Percentiles rank a stretch among this genome's conserved stretches.
Conservation (phyloP, 83 land plant genomes). For the Picea abies region DNA sequence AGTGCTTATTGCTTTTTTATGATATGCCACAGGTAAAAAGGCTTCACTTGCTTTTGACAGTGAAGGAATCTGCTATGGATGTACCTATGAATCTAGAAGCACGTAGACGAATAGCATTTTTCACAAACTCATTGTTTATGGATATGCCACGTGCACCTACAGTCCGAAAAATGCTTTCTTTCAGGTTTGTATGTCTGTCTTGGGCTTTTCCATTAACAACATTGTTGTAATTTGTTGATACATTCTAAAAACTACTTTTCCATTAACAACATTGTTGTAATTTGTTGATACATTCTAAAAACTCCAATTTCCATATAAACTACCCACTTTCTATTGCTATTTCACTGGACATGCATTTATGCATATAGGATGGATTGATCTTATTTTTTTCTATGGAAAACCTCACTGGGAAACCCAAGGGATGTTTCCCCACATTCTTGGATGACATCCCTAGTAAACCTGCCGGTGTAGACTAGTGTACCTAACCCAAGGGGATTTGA, state of each 20-base stretch:
- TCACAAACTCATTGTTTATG: slow-evolving; percentile 89
- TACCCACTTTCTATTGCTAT: neutral
- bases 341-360: neutral
- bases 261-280: neutral
- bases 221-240: neutral
- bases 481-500: too few relatives aligned
- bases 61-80: slow-evolving; percentile 80
- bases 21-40: slow-evolving; percentile 64
- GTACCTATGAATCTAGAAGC: slow-evolving; percentile 91
- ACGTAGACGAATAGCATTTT: slow-evolving; percentile 83
- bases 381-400: too few relatives aligned
- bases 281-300: neutral
- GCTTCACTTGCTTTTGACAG: slow-evolving; percentile 70
- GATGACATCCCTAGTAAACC: too few relatives aligned
- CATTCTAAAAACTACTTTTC: neutral
- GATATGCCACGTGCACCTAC: slow-evolving; percentile 87
- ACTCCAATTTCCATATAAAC: neutral
- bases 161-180: slow-evolving; percentile 93
- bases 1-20: neutral
- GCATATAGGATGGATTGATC: neutral
- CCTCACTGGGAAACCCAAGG: too few relatives aligned
- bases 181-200: slow-evolving; percentile 58
- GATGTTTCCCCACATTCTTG: too few relatives aligned
- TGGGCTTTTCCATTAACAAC: neutral
- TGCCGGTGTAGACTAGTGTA: too few relatives aligned